Conservation (phyloP, 2,329 filamentous ascomycete genomes). For the Fusarium staphyleae region DNA sequence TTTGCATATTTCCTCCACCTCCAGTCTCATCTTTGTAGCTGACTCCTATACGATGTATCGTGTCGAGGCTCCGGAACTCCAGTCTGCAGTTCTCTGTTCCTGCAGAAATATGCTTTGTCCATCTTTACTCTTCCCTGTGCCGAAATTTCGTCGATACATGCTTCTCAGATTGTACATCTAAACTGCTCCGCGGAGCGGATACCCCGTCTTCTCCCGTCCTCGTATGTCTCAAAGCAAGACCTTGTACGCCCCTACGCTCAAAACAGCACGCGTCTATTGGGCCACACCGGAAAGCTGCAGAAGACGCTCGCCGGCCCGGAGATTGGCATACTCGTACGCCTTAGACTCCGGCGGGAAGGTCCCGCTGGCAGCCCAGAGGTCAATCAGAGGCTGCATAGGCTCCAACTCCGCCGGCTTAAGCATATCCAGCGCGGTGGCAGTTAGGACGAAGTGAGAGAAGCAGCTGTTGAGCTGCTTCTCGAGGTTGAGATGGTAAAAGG, state of each 20-base stretch:
- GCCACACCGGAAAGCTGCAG: conserved; percentile 55
- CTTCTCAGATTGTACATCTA: conserved; percentile 32
- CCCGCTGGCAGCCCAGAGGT: conserved; percentile 89
- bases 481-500: conserved; percentile 82
- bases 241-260: conserved; percentile 21
- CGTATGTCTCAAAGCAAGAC: conserved; percentile 11
- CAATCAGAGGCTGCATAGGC: conserved; percentile 93
- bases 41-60: conserved; percentile 23
- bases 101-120: conserved; percentile 31
- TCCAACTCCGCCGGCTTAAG: conserved; percentile 89
- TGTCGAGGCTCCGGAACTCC: conserved; percentile 34
- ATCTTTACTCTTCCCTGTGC: conserved; percentile 4
- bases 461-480: conserved; percentile 86
- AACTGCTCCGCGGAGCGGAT: conserved; percentile 15
- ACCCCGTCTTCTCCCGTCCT: conserved; percentile 18
- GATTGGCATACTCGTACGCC: conserved; percentile 70
- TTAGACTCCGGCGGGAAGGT: conserved; percentile 81
- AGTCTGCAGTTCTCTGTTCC: conserved; percentile 33
- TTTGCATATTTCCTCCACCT: conserved; percentile 16
- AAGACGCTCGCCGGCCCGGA: conserved; percentile 65
- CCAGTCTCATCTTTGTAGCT: conserved; percentile 19
- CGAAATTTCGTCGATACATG: conserved; percentile 25
- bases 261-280: conserved; percentile 32
- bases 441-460: conserved; percentile 84
- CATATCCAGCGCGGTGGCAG: conserved; percentile 81